Conservation (phyloP, 306 rosid genomes). For the Vachellia collinsii region DNA sequence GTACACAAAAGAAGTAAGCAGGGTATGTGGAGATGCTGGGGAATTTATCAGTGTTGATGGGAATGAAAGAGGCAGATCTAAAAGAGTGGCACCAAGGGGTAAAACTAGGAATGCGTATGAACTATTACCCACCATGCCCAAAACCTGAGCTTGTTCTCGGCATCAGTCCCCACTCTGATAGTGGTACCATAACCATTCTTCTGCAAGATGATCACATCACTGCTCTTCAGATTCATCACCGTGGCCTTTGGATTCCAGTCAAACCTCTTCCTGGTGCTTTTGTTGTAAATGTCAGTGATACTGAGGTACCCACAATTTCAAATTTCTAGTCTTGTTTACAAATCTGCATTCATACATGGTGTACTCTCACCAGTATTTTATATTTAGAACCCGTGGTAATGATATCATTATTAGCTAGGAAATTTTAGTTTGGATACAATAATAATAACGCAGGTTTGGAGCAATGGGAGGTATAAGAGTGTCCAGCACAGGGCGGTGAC, state of each 20-base stretch:
- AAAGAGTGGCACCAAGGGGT: slow-evolving; percentile 14
- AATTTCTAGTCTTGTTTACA: background rate
- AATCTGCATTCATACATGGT: background rate
- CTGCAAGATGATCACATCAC: slow-evolving; percentile 32
- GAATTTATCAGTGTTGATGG: slow-evolving; percentile 22
- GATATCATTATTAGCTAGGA: background rate
- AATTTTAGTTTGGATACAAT: background rate
- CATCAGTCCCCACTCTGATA: slow-evolving; percentile 35
- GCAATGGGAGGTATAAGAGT: slow-evolving; percentile 2
- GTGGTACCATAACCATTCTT: slow-evolving; percentile 31
- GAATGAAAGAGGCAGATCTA: slow-evolving; percentile 10
- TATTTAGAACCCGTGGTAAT: too few relatives aligned
- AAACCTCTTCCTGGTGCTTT: slow-evolving; percentile 20
- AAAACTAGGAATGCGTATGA: slow-evolving; percentile 32
- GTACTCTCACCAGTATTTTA: too few relatives aligned
- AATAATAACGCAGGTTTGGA: background rate
- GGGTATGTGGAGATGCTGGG: slow-evolving; percentile 15
- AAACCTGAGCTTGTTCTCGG: slow-evolving; percentile 41
- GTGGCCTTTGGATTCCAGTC: slow-evolving; percentile 2
- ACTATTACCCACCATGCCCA: slow-evolving; percentile 36
- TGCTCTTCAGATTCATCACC: slow-evolving; percentile 28
- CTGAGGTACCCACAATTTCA: slow-evolving; percentile 27
- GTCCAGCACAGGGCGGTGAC: slow-evolving; percentile 16
- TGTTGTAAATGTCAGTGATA: background rate
- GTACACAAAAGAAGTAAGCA: slow-evolving; percentile 21